Conservation (phyloP, 1,284 basidiomycete genomes). For the Leccinum solheimii region DNA sequence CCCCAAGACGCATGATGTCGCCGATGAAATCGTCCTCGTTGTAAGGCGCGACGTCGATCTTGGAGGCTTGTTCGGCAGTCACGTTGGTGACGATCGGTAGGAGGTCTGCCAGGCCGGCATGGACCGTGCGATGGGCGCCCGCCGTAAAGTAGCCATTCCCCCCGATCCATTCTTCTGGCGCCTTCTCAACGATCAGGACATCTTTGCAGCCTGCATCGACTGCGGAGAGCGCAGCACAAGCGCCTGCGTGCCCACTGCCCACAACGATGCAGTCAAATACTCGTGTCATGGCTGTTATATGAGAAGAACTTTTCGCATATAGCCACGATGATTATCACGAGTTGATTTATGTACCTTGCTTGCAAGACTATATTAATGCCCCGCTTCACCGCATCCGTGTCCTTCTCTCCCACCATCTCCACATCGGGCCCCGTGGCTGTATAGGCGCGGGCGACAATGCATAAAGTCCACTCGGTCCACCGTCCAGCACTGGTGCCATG, state of each 20-base stretch:
- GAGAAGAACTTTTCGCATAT: background rate
- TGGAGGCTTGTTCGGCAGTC: slow-evolving; percentile 40
- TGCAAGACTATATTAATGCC: too few relatives aligned
- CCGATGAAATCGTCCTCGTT: slow-evolving; percentile 50
- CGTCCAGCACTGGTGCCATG: too few relatives aligned
- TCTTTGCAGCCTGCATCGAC: slow-evolving; percentile 55
- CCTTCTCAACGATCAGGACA: slow-evolving; percentile 67
- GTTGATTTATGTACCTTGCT: background rate
- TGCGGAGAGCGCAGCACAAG: slow-evolving; percentile 62
- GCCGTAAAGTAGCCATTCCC: slow-evolving; percentile 74
- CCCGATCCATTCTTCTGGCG: slow-evolving; percentile 61
- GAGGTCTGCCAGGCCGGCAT: slow-evolving; percentile 57
- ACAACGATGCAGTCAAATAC: slow-evolving; percentile 59
- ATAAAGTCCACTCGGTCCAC: too few relatives aligned
- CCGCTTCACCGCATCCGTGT: too few relatives aligned
- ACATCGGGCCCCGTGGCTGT: too few relatives aligned
- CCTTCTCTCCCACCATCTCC: too few relatives aligned
- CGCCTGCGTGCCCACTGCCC: slow-evolving; percentile 69
- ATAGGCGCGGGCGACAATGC: too few relatives aligned
- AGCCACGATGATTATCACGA: slow-evolving; percentile 5
- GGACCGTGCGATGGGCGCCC: slow-evolving; percentile 62
- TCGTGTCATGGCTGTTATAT: slow-evolving; percentile 16
- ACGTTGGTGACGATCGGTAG: slow-evolving; percentile 54
- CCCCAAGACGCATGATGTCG: slow-evolving; percentile 62
- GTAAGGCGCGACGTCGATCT: slow-evolving; percentile 62